Base-by-base conservation (phyloP, 306 rosid genomes). In the Rosa persica region DNA sequence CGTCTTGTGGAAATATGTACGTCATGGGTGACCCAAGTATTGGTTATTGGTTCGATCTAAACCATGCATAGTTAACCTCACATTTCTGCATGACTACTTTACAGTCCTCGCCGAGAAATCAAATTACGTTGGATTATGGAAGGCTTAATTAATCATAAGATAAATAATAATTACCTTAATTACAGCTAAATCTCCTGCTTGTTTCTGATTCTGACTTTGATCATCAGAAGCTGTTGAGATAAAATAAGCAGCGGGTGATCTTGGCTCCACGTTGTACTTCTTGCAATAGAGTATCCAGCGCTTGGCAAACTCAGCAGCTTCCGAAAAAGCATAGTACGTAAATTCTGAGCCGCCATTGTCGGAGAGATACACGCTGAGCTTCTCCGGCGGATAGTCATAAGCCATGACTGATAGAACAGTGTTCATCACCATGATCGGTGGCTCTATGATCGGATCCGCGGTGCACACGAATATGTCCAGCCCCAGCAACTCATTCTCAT, bases 381-480 rank as follows among this genome's bases (percentile, higher is more conserved):
- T 88, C 8, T 81, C 46, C 2, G 83, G 5, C 2, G 89, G 84
- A 38, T 85, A 88, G 47, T 85, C 89, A 66, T 85, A 81, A 4
- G 89, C 81, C 46, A 81, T 48, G 2, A 86, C 86, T 0, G 91
- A 88, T 5, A 88, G 27, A 46, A 88, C 73, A 0, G 89, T 83
- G 79, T 88, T 79, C 81, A 88, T 77, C 4, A 88, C 91, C 61
- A 68, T 82, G 1, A 67, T 22, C 0, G 91, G 84, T 0, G 87
- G 91, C 73, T 88, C 89, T 78, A 78, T 76, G 16, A 40, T 64
- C 0, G 87, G 87, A 40, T 88, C 91, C 1, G 85, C 66, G 0
- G 91, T 85, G 70, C 91, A 88, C 8, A 88, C 80, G 4, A 85
- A 85, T 58, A 88, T 76, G 60, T 88, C 91, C 0, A 88, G 73